Conservation (phyloP, 1,284 basidiomycete species). For the Trametes hirsuta region DNA sequence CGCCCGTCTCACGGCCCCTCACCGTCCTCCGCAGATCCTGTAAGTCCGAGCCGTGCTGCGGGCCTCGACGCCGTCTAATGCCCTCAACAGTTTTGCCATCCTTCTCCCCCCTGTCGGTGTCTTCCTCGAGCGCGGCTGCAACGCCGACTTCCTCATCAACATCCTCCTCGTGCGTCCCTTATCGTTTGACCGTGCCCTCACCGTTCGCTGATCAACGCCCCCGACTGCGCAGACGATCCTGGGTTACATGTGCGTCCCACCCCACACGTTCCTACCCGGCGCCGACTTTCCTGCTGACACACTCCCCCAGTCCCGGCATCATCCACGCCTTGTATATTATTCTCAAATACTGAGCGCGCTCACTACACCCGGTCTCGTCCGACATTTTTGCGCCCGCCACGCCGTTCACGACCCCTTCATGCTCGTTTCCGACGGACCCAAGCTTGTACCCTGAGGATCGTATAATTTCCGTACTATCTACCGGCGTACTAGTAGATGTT, state of each 20-base stretch:
- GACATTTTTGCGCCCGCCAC: conserved; percentile 1
- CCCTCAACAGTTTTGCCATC: conserved; percentile 57
- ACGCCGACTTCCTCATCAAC: conserved; percentile 72
- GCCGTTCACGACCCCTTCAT: conserved; percentile 13
- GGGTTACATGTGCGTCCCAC: conserved; percentile 61
- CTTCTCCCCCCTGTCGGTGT: conserved; percentile 80
- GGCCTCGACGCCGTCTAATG: neutral
- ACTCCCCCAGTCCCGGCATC: conserved; percentile 62
- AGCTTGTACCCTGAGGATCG: conserved; percentile 9
- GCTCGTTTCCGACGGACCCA: conserved; percentile 11
- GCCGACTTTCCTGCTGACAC: conserved; percentile 22
- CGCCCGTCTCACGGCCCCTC: neutral
- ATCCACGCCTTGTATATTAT: conserved; percentile 81
- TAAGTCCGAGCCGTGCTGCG: conserved; percentile 20
- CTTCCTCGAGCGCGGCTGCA: conserved; percentile 78
- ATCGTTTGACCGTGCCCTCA: neutral
- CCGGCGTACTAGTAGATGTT: conserved; percentile 19
- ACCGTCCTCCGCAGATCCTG: conserved; percentile 34
- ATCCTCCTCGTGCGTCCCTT: conserved; percentile 50
- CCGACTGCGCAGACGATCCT: conserved; percentile 51
- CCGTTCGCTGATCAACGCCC: neutral
- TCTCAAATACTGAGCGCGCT: conserved; percentile 49
- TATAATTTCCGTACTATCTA: conserved; percentile 17
- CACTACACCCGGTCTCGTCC: neutral
- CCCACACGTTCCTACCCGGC: neutral